Evolutionary conservation across 2,329 filamentous ascomycete genomes (phyloP), one percentile per base, ranked within the genome.

Genomic region (Fusarium decemcellulare): DNA sequence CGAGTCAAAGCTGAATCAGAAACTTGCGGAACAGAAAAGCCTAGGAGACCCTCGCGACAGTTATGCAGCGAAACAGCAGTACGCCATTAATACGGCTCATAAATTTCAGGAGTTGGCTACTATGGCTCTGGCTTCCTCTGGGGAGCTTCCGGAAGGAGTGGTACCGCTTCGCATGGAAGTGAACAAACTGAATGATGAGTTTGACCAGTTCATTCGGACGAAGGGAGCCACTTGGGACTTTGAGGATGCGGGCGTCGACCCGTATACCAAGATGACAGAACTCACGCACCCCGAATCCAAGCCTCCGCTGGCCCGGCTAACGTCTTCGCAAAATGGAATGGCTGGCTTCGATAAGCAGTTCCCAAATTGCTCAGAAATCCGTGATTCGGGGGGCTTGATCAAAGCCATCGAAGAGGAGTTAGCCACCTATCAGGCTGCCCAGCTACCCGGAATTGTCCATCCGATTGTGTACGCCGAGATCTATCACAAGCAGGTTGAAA

Each of bases 401-500:
- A 23, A 30, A 6, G 27, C 51, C 0, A 81, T 81, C 15, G 61
- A 66, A 3, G 42, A 51, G 2, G 70, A 78, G 29, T 70, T 81
- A 5, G 23, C 37, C 0, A 55, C 65, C 0, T 79, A 77, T 34
- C 73, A 76, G 32, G 75, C 73, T 2, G 76, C 70, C 14, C 74
- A 79, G 8, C 76, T 81, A 0, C 73, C 76, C 0, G 78, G 79
- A 0, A 64, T 81, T 8, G 43, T 77, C 12, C 79, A 81, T 47
- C 77, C 79, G 0, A 68, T 75, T 0, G 71, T 80, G 1, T 72
- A 79, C 16, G 70, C 67, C 2, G 67, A 67, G 0, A 71, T 82
- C 6, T 80, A 77, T 46, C 67, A 61, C 23, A 65, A 67, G 27
- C 79, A 81, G 47, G 78, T 79, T 0, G 47, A 63, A 5, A 74